These are phyloP conservation scores for Ustilago vetiveriae DNA, from an alignment of 1,284 basidiomycete genomes.

Conservation along the genomic window DNA sequence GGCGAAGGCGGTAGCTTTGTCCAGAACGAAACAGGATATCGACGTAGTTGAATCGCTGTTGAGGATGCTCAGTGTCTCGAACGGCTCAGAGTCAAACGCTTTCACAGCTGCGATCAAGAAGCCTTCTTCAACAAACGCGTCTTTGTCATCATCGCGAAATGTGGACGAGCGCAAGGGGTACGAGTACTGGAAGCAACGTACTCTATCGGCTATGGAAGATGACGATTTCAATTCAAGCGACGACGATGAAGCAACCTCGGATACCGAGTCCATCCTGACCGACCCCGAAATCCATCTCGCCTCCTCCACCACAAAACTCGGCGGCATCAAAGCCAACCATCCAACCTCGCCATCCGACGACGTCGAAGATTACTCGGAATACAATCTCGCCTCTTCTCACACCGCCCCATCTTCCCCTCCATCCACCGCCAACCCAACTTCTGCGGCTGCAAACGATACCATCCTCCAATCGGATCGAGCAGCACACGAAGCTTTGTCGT, in stretches of 20 bases:
- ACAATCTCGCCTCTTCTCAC: conserved; percentile 14
- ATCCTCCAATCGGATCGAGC: conserved; percentile 55
- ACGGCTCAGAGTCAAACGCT: background rate
- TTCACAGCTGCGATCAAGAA: conserved; percentile 41
- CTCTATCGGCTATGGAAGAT: conserved; percentile 13
- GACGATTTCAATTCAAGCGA: conserved; percentile 1
- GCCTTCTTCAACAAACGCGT: too few species aligned
- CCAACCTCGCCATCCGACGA: too few species aligned
- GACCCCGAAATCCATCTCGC: conserved; percentile 30
- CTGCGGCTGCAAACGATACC: conserved; percentile 13
- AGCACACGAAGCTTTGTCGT: conserved; percentile 61
- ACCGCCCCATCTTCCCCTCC: background rate
- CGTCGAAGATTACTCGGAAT: conserved; percentile 21
- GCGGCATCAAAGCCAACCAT: conserved; percentile 8
- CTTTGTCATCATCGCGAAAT: too few species aligned
- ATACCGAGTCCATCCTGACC: conserved; percentile 34
- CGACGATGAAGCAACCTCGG: conserved; percentile 14
- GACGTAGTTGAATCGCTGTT: conserved; percentile 24
- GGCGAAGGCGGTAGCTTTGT: conserved; percentile 5
- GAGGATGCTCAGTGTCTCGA: conserved; percentile 9
- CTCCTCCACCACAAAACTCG: conserved; percentile 3
- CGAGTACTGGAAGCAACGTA: conserved; percentile 26
- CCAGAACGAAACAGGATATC: conserved; percentile 30
- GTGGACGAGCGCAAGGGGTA: background rate
- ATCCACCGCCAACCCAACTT: background rate